Percentiles rank a stretch among this genome's conserved stretches.
Evolutionary conservation across 495 filamentous ascomycete genomes (phyloP).

Genomic region (Aspergillus diversus): DNA sequence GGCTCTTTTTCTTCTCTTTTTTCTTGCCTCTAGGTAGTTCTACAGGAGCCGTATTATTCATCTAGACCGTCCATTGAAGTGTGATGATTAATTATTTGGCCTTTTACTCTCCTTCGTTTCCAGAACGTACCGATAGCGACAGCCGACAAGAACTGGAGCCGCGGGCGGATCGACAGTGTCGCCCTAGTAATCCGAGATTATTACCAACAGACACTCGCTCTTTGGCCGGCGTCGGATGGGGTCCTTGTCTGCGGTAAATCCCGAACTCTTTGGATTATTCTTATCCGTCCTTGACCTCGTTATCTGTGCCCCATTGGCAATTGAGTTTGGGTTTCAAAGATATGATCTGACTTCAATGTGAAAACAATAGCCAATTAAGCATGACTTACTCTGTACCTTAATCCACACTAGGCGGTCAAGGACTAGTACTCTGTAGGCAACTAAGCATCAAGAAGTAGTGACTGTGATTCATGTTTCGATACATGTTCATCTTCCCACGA

Average conservation of each 20-base stretch:
- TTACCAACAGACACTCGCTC: slow-evolving; percentile 21
- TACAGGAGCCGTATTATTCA: neutral
- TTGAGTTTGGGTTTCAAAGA: no score
- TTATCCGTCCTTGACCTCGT: neutral
- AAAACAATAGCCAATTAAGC: no score
- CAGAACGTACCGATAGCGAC: no score
- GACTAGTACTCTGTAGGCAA: no score
- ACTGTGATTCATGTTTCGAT: no score
- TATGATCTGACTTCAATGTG: no score
- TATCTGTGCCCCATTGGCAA: no score
- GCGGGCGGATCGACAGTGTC: slow-evolving; percentile 5
- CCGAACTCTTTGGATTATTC: neutral
- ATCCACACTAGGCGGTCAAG: no score
- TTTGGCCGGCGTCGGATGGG: slow-evolving; percentile 16
- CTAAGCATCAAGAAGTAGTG: no score
- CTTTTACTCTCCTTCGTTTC: neutral
- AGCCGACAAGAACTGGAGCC: neutral
- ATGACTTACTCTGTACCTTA: no score
- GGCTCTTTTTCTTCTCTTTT: slow-evolving; percentile 2
- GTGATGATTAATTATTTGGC: slow-evolving; percentile 2
- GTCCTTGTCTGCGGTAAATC: slow-evolving; percentile 2
- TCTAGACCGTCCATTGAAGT: neutral
- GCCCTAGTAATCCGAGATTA: slow-evolving; percentile 5
- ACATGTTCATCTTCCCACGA: no score
- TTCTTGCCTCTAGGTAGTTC: neutral